phyloP scores from a whole-genome alignment of 163 green algal species.

The Prototheca cutis region DNA sequence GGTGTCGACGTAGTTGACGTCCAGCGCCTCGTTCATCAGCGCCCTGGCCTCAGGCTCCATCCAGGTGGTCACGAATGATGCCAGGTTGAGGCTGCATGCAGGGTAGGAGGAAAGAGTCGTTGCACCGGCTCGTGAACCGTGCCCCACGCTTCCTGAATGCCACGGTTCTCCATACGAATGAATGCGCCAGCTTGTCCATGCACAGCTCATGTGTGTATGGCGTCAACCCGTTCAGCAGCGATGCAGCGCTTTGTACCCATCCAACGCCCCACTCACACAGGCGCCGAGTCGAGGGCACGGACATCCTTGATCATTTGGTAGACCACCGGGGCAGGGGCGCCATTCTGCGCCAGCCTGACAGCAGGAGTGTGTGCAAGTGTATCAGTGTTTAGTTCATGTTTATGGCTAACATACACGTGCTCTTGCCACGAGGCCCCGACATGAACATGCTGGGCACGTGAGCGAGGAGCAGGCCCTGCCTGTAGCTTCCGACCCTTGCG shows the following conservation, averaged over 20 bases:
- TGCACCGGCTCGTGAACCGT: background rate
- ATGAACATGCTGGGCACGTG: no score
- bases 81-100: constrained; percentile 43
- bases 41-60: constrained; percentile 52
- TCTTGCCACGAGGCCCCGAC: no score
- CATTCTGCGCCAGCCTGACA: constrained; percentile 29
- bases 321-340: constrained; percentile 33
- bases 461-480: no score
- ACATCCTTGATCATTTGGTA: constrained; percentile 54
- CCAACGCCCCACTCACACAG: constrained; percentile 10
- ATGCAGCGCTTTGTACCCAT: background rate
- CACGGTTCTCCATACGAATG: no score
- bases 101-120: background rate
- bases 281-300: constrained; percentile 50
- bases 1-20: constrained; percentile 58
- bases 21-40: constrained; percentile 44
- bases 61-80: constrained; percentile 59
- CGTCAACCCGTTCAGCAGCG: no score
- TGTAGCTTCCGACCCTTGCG: no score
- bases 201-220: no score
- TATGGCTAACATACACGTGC: no score
- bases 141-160: background rate
- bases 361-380: no score
- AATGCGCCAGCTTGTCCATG: no score
- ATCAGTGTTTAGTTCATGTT: no score